These are phyloP conservation scores for Plasmodium gaboni DNA, from an alignment of 169 alveolate species.

Conservation along the genomic window DNA sequence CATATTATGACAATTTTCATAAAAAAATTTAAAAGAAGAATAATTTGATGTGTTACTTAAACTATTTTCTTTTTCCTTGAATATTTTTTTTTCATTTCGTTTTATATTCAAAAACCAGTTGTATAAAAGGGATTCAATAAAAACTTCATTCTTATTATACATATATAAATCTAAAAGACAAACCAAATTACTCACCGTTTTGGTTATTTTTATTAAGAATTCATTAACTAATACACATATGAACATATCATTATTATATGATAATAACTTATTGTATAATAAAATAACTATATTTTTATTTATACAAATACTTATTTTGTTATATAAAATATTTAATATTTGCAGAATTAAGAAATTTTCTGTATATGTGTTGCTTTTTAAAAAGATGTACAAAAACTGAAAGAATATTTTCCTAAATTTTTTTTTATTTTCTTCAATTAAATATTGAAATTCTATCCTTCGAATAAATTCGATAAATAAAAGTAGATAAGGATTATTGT, in stretches of 20 bases:
- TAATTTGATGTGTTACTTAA: constrained; percentile 34
- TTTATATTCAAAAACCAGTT: constrained; percentile 63
- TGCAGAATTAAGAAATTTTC: constrained; percentile 61
- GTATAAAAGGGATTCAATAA: constrained; percentile 55
- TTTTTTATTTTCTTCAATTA: constrained; percentile 39
- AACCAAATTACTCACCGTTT: constrained; percentile 41
- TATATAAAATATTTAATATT: constrained; percentile 67
- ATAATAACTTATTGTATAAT: constrained; percentile 17
- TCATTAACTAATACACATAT: constrained; percentile 59
- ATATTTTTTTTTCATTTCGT: constrained; percentile 30
- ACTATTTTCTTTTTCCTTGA: constrained; percentile 27
- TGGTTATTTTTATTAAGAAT: constrained; percentile 60
- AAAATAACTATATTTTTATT: constrained; percentile 37
- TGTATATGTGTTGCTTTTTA: constrained; percentile 37
- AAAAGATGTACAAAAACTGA: constrained; percentile 47
- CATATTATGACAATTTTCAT: constrained; percentile 16
- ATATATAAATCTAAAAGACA: constrained; percentile 45
- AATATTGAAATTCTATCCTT: constrained; percentile 40
- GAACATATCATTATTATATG: constrained; percentile 57
- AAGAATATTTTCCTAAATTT: constrained; percentile 66
- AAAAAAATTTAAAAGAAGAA: constrained; percentile 32
- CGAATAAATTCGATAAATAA: constrained; percentile 60
- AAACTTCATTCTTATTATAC: constrained; percentile 38
- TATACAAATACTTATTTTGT: constrained; percentile 18
- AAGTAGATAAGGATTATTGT: constrained; percentile 49